Evolutionary conservation across 2,329 filamentous ascomycete genomes (phyloP).

Genomic region (Ceratocystis alfenasii): DNA sequence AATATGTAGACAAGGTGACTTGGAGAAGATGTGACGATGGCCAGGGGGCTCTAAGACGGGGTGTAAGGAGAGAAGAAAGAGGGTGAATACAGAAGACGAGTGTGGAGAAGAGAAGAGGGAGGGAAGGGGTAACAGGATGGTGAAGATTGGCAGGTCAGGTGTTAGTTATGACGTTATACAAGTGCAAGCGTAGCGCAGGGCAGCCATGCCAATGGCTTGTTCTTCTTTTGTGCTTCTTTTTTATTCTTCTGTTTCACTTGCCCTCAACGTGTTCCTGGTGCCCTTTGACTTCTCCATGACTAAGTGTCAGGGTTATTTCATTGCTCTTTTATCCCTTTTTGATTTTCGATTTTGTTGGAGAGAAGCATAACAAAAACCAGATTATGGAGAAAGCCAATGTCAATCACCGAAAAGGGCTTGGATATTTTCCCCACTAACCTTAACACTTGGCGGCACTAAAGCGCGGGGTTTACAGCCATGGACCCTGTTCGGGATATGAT

Average conservation of each 20-base stretch:
- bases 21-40: neutral
- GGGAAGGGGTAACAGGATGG: neutral
- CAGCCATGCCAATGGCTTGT: neutral
- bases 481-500: neutral
- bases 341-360: neutral
- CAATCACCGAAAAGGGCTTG: neutral
- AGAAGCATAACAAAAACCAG: too few relatives aligned
- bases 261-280: neutral
- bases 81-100: neutral
- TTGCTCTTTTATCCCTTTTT: neutral
- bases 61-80: too few relatives aligned
- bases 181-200: neutral
- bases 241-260: neutral
- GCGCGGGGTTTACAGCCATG: constrained; percentile 10
- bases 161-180: neutral
- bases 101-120: neutral
- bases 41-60: neutral
- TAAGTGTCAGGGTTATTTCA: neutral
- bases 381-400: too few relatives aligned
- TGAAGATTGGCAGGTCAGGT: constrained; percentile 1
- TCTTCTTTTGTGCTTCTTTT: neutral
- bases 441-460: constrained; percentile 10
- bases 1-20: constrained; percentile 1
- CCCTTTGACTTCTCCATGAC: neutral
- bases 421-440: constrained; percentile 1